phyloP scores from a whole-genome alignment of 371 early-diverging fungal genomes.

The Mucor lusitanicus region DNA sequence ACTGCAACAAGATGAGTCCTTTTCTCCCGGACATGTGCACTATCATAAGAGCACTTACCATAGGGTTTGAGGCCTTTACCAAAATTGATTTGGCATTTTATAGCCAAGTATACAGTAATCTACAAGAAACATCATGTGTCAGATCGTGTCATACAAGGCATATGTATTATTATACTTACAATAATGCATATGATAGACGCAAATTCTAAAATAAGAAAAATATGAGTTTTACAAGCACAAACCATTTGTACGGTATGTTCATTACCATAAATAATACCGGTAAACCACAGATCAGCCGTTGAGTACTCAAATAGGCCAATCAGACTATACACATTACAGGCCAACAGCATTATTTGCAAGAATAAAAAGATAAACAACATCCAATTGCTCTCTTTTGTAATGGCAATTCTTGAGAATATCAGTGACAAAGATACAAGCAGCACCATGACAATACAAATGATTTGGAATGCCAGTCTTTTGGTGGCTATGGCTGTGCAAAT shows the following conservation, averaged over 20 bases:
- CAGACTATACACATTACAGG: constrained; percentile 3
- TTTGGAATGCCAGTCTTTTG: background rate
- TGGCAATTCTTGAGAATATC: constrained; percentile 7
- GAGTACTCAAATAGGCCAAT: background rate
- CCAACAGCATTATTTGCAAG: background rate
- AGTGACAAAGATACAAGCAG: background rate
- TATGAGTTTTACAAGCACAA: background rate
- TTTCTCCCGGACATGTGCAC: background rate
- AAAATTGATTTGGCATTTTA: constrained; percentile 11
- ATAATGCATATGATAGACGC: constrained; percentile 3
- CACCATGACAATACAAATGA: constrained; percentile 1
- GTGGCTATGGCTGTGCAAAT: background rate
- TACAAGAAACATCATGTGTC: background rate
- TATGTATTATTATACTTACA: constrained; percentile 1
- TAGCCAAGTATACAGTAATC: constrained; percentile 5
- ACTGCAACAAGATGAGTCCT: background rate
- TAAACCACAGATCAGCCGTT: background rate
- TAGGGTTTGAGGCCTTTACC: constrained; percentile 9
- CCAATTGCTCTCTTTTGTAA: constrained; percentile 11
- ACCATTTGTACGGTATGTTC: too few species aligned
- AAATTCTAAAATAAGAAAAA: background rate
- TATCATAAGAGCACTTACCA: background rate
- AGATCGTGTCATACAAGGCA: background rate
- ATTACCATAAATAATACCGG: constrained; percentile 13
- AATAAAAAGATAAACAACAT: constrained; percentile 12